Percentiles rank a stretch among this genome's conserved stretches.
phyloP scores from a whole-genome alignment of 805 yeast genomes.

The Torulaspora maleeae region DNA sequence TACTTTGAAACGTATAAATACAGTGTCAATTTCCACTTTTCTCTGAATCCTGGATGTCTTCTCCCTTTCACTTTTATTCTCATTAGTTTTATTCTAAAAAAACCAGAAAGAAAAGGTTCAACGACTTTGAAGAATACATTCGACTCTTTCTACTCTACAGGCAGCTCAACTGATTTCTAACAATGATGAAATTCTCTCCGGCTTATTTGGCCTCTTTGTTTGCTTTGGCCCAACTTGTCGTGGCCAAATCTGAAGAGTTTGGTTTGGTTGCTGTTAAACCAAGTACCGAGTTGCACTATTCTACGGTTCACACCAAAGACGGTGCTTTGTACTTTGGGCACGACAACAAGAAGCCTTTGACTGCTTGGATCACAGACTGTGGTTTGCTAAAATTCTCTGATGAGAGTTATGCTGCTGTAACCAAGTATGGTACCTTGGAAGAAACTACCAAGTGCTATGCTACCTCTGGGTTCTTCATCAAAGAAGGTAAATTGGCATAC shows the following conservation, averaged over 20 bases:
- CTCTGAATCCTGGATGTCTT: not conserved
- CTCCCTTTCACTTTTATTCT: not conserved
- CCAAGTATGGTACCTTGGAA: constrained; percentile 20
- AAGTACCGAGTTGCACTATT: constrained; percentile 36
- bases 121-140: not conserved
- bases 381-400: constrained; percentile 33
- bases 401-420: constrained; percentile 31
- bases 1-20: constrained; percentile 4
- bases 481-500: constrained; percentile 37
- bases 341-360: constrained; percentile 14
- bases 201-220: constrained; percentile 25
- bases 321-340: constrained; percentile 22
- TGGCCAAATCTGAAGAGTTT: constrained; percentile 38
- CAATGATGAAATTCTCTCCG: constrained; percentile 26
- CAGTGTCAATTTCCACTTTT: constrained; percentile 1
- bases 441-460: constrained; percentile 26
- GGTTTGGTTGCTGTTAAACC: constrained; percentile 37
- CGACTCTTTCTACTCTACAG: constrained; percentile 1
- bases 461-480: constrained; percentile 39
- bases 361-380: constrained; percentile 32
- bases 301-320: constrained; percentile 18
- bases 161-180: not conserved
- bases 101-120: constrained; percentile 4
- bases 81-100: not conserved
- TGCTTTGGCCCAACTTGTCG: constrained; percentile 23